phyloP scores from a whole-genome alignment of 2,329 filamentous ascomycete species.

The Xylariaceae sp. region DNA sequence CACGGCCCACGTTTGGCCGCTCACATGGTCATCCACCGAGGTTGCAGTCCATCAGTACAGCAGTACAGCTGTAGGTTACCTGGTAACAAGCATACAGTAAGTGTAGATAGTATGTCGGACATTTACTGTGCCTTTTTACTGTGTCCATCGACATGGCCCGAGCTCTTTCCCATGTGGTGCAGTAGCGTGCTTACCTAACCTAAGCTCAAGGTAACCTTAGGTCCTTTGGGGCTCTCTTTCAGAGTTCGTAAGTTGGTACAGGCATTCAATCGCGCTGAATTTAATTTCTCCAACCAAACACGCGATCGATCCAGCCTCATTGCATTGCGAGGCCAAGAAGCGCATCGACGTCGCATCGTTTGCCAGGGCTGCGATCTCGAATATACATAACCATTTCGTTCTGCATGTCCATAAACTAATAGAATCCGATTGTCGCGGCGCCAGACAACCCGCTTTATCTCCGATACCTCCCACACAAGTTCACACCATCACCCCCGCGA shows the following conservation, averaged over 20 bases:
- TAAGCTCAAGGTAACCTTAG: neutral
- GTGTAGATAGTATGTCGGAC: too few relatives aligned
- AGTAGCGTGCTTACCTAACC: too few relatives aligned
- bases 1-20: slow-evolving; percentile 16
- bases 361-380: slow-evolving; percentile 9
- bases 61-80: too few relatives aligned
- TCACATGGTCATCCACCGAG: slow-evolving; percentile 9
- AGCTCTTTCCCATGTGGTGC: too few relatives aligned
- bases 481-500: slow-evolving; percentile 20
- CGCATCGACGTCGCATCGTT: slow-evolving; percentile 15
- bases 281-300: slow-evolving; percentile 34
- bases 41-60: slow-evolving; percentile 12
- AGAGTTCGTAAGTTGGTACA: neutral
- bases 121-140: too few relatives aligned
- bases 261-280: slow-evolving; percentile 29
- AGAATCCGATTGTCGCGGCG: slow-evolving; percentile 17
- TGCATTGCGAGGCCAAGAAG: slow-evolving; percentile 16
- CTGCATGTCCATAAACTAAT: slow-evolving; percentile 18
- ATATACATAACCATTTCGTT: slow-evolving; percentile 6
- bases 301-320: slow-evolving; percentile 28
- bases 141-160: too few relatives aligned
- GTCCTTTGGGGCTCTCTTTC: neutral
- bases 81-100: too few relatives aligned
- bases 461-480: slow-evolving; percentile 7
- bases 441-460: slow-evolving; percentile 5